A percentile compares a stretch with the other conserved stretches of the same genome.
These are phyloP conservation scores for Cyberlindnera maclurae DNA, from an alignment of 805 yeast genomes.

Conservation along the genomic window DNA sequence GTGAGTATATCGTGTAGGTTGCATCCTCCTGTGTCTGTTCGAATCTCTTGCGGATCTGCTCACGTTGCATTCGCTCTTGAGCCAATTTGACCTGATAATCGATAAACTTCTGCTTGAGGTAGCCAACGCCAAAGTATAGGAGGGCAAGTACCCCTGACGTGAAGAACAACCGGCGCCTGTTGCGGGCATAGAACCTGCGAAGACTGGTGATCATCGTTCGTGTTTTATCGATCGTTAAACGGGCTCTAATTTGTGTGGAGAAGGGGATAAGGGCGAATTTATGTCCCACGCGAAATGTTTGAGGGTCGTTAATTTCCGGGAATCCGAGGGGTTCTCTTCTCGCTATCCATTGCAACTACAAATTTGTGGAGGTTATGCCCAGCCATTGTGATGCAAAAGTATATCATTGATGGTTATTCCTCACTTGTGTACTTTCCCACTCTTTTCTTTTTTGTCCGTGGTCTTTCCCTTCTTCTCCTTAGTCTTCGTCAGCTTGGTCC, in stretches of 20 bases:
- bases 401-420: too few relatives aligned
- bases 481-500: conserved; percentile 6
- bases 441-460: conserved; percentile 1
- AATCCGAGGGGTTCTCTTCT: conserved; percentile 2
- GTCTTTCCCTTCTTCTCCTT: conserved; percentile 5
- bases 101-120: conserved; percentile 36
- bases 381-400: too few relatives aligned
- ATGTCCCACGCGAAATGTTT: too few relatives aligned
- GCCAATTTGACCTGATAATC: conserved; percentile 45
- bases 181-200: conserved; percentile 32
- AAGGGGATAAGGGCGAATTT: neutral
- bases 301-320: too few relatives aligned
- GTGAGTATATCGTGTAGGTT: conserved; percentile 71
- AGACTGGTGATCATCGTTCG: conserved; percentile 17
- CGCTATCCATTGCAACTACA: too few relatives aligned
- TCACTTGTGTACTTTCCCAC: too few relatives aligned
- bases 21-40: conserved; percentile 92
- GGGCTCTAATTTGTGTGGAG: too few relatives aligned
- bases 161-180: conserved; percentile 33
- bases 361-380: too few relatives aligned
- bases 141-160: conserved; percentile 34
- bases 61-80: conserved; percentile 54
- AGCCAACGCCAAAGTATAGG: conserved; percentile 36
- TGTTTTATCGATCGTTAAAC: too few relatives aligned
- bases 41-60: conserved; percentile 73